Base-by-base conservation (phyloP, 2,329 filamentous ascomycete species). In the Simplicillium aogashimaense region DNA sequence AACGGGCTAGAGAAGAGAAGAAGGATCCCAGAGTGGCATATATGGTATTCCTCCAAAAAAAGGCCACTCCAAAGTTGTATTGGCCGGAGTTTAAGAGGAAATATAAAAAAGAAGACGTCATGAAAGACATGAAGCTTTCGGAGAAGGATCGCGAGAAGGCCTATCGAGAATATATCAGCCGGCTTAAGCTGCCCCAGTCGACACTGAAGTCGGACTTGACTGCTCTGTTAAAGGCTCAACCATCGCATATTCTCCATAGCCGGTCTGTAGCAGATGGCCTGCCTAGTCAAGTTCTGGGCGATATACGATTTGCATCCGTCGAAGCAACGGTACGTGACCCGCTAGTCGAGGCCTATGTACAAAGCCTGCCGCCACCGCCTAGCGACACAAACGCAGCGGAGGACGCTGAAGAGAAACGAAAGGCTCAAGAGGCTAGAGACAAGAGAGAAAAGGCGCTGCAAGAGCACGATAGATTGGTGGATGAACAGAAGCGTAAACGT, bases 1-100 rank as follows among this genome's bases (percentile, higher is more conserved):
- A 76, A 52, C 81, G 85, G 43, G 82, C 81, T 17, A 80, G 74
- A 45, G 76, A 88, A 55, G 83, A 84, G 59, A 90, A 86, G 65
- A 77, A 78, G 47, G 88, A 97, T 53, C 90, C 92, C 1, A 72
- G 75, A 36, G 83, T 95, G 47, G 78, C 82, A 1, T 98, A 94
- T 58, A 65, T 97, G 44, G 74, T 76, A 0, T 83, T 98, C 47
- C 67, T 98, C 25, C 79, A 90, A 47, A 76, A 82, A 37, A 76
- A 87, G 49, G 90, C 89, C 0, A 92, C 82, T 0, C 83, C 86
- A 0, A 97, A 95, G 63, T 72, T 98, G 1, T 98, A 94, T 68
- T 98, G 92, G 92, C 83, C 86, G 1, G 92, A 98, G 57, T 98
- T 98, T 63, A 87, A 86, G 52, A 74, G 92, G 29, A 98, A 95